Evolutionary conservation across 768 basidiomycete genomes (phyloP).

Genomic region (Porpolomopsis calyptriformis): DNA sequence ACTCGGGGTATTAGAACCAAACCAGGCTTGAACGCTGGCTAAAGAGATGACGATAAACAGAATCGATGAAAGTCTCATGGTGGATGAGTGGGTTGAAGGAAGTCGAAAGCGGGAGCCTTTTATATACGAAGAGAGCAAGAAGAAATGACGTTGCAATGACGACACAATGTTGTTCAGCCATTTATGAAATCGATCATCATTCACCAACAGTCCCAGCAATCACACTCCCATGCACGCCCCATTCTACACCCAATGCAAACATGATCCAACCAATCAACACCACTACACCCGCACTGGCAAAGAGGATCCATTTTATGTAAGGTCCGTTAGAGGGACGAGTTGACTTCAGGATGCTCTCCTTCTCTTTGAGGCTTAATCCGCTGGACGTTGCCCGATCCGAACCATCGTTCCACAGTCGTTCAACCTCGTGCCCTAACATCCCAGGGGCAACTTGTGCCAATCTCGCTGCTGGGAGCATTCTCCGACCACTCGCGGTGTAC

Average conservation of each 20-base stretch:
- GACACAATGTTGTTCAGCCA: too few species aligned
- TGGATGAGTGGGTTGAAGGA: slow-evolving; percentile 1
- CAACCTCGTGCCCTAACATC: slow-evolving; percentile 20
- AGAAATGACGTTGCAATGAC: slow-evolving; percentile 15
- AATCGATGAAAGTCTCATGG: slow-evolving; percentile 22
- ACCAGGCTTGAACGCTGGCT: slow-evolving; percentile 41
- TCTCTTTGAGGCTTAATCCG: slow-evolving; percentile 13
- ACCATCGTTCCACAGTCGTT: slow-evolving; percentile 15
- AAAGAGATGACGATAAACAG: slow-evolving; percentile 24
- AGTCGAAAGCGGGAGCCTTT: not conserved
- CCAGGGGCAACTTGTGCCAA: slow-evolving; percentile 27
- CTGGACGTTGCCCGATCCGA: slow-evolving; percentile 8
- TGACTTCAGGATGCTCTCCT: slow-evolving; percentile 24
- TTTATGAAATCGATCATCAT: too few species aligned
- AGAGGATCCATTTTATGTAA: slow-evolving; percentile 14
- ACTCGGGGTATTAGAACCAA: slow-evolving; percentile 29
- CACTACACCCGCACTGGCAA: slow-evolving; percentile 16
- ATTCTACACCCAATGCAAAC: slow-evolving; percentile 31
- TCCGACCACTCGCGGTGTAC: slow-evolving; percentile 12
- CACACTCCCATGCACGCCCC: slow-evolving; percentile 30
- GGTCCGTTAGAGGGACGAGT: slow-evolving; percentile 8
- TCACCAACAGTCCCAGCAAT: slow-evolving; percentile 21
- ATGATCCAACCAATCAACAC: slow-evolving; percentile 31
- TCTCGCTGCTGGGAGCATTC: slow-evolving; percentile 27
- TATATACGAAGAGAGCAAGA: not conserved